These are phyloP conservation scores for Protomyces lactucae-debilis DNA, from an alignment of 1,139 yeast species.

Conservation along the genomic window DNA sequence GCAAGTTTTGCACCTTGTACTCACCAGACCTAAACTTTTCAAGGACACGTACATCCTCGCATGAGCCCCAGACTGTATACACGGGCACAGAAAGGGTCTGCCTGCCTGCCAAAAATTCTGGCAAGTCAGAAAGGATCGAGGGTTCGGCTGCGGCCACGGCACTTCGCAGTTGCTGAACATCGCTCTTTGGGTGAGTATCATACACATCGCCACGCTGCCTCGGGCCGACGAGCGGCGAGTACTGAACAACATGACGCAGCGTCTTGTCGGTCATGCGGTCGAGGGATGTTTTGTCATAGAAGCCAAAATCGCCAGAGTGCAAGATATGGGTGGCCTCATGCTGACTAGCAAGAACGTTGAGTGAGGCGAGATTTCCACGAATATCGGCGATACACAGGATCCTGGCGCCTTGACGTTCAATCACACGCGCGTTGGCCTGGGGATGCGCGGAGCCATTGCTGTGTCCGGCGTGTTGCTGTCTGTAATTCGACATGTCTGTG, in stretches of 20 bases:
- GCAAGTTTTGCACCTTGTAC: constrained; percentile 53
- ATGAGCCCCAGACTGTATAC: constrained; percentile 68
- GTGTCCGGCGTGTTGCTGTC: constrained; percentile 3
- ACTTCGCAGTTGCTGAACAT: constrained; percentile 43
- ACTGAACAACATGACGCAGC: constrained; percentile 61
- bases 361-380: constrained; percentile 44
- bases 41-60: constrained; percentile 66
- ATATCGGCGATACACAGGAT: constrained; percentile 48
- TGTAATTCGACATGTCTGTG: neutral
- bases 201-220: constrained; percentile 15
- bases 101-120: constrained; percentile 50
- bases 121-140: constrained; percentile 49
- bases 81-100: constrained; percentile 56
- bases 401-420: constrained; percentile 33
- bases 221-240: constrained; percentile 48
- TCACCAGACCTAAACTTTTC: constrained; percentile 56
- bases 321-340: constrained; percentile 52
- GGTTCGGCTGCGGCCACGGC: constrained; percentile 33
- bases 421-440: neutral
- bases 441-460: neutral
- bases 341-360: constrained; percentile 48
- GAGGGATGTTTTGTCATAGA: constrained; percentile 60
- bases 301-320: constrained; percentile 78
- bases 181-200: constrained; percentile 38
- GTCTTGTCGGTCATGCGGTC: constrained; percentile 44